Evolutionary conservation across 306 rosid genomes (phyloP).

Genomic region (Corylus americana): DNA sequence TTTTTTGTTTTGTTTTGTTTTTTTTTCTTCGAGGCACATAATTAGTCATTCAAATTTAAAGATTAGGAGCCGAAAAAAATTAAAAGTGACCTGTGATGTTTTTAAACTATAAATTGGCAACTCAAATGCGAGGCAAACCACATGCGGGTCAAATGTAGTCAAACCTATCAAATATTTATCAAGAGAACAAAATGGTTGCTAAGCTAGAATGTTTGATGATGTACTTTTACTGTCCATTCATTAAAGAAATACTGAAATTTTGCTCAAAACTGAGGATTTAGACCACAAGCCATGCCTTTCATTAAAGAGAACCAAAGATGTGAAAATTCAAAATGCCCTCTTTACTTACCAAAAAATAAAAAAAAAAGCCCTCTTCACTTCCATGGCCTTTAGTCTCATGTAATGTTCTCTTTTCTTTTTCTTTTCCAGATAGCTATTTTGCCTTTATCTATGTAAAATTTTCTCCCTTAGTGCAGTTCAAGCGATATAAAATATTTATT

Average conservation of each 20-base stretch:
- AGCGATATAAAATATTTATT: not conserved
- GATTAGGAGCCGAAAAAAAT: too few relatives aligned
- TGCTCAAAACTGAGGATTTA: not conserved
- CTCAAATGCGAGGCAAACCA: not conserved
- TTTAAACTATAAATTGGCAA: not conserved
- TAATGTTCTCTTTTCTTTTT: not conserved
- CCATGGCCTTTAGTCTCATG: not conserved
- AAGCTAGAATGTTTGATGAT: not conserved
- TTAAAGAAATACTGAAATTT: not conserved
- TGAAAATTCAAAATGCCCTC: not conserved
- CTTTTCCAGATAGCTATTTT: not conserved
- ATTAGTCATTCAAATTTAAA: too few relatives aligned
- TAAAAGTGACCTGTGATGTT: not conserved
- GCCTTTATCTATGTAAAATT: not conserved
- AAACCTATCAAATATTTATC: not conserved
- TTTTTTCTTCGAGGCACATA: too few relatives aligned
- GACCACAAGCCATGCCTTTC: not conserved
- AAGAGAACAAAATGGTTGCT: not conserved
- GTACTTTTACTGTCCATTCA: not conserved
- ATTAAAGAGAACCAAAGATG: not conserved
- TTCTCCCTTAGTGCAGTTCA: not conserved
- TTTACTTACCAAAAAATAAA: not conserved
- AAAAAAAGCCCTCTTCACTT: not conserved
- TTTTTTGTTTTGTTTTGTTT: too few relatives aligned
- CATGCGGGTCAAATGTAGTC: not conserved